Conservation (phyloP, 2,329 filamentous ascomycete species). For the Verticillium longisporum region DNA sequence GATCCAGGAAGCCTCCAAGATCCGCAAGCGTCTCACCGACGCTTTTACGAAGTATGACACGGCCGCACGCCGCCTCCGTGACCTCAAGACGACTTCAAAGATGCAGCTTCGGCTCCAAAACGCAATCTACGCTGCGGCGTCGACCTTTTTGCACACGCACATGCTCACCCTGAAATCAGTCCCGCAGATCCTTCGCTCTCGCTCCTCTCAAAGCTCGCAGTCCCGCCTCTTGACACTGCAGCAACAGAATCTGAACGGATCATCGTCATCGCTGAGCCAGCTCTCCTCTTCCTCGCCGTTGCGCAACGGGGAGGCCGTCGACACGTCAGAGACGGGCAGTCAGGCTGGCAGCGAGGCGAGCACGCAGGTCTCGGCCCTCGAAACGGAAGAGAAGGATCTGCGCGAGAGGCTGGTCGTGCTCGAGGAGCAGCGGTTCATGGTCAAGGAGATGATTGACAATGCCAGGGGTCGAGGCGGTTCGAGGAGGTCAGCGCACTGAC, state of each 20-base stretch:
- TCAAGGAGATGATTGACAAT: constrained; percentile 75
- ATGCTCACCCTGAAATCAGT: constrained; percentile 82
- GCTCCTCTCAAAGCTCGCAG: constrained; percentile 23
- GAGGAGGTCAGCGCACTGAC: constrained; percentile 79
- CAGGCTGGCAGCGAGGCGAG: constrained; percentile 40
- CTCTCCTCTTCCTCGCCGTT: constrained; percentile 25
- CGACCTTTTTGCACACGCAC: constrained; percentile 77
- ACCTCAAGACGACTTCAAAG: constrained; percentile 65
- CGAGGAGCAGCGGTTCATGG: constrained; percentile 87
- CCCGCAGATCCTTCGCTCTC: constrained; percentile 54
- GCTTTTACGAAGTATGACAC: constrained; percentile 83
- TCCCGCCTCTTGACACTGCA: constrained; percentile 25
- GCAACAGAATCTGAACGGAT: constrained; percentile 22
- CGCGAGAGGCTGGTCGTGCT: constrained; percentile 75
- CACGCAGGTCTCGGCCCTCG: constrained; percentile 52
- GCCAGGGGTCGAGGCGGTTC: constrained; percentile 70
- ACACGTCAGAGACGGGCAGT: constrained; percentile 40
- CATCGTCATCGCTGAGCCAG: constrained; percentile 22
- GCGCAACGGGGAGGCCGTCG: constrained; percentile 38
- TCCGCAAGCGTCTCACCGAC: constrained; percentile 83
- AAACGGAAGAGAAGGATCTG: constrained; percentile 77
- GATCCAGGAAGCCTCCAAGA: constrained; percentile 78
- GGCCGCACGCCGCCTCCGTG: constrained; percentile 73
- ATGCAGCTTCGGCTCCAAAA: constrained; percentile 72
- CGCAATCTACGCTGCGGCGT: constrained; percentile 76